Evolutionary conservation across 495 filamentous ascomycete genomes (phyloP).

Genomic region (Penicillium alfredii): DNA sequence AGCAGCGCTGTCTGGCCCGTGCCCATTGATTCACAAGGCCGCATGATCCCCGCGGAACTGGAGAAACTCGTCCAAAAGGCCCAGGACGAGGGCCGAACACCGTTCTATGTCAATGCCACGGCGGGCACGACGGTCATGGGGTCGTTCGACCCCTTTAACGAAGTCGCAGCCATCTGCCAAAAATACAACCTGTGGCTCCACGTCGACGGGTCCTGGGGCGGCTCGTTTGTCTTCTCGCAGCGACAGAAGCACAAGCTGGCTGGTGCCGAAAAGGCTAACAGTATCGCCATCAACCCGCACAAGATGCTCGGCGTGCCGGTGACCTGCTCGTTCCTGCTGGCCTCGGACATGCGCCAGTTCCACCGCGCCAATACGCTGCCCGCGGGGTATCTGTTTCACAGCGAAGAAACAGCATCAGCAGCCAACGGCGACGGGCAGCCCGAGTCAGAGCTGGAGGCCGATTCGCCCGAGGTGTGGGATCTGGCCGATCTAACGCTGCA

Average conservation of each 20-base stretch:
- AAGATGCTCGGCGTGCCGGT: conserved; percentile 93
- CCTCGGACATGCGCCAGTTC: conserved; percentile 65
- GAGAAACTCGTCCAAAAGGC: conserved; percentile 53
- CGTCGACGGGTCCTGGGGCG: conserved; percentile 88
- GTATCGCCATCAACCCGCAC: conserved; percentile 83
- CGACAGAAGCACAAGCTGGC: conserved; percentile 56
- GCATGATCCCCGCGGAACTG: conserved; percentile 63
- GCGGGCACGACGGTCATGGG: conserved; percentile 92
- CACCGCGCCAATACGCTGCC: conserved; percentile 78
- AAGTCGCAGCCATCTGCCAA: conserved; percentile 65
- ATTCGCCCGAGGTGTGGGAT: conserved; percentile 67
- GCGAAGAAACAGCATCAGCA: conserved; percentile 25
- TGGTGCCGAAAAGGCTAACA: conserved; percentile 69
- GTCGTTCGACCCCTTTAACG: conserved; percentile 75
- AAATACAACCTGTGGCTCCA: conserved; percentile 79
- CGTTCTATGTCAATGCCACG: conserved; percentile 93
- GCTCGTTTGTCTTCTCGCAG: conserved; percentile 70
- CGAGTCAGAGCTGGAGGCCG: conserved; percentile 25
- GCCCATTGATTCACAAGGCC: conserved; percentile 62
- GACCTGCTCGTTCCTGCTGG: conserved; percentile 86
- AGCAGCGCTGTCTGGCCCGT: conserved; percentile 66
- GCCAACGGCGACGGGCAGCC: conserved; percentile 7
- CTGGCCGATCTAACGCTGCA: conserved; percentile 91
- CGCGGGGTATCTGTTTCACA: conserved; percentile 83
- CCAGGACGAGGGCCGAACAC: conserved; percentile 59